Evolutionary conservation across 352 stramenopile genomes (phyloP).

Genomic region (Pythium oligandrum): DNA sequence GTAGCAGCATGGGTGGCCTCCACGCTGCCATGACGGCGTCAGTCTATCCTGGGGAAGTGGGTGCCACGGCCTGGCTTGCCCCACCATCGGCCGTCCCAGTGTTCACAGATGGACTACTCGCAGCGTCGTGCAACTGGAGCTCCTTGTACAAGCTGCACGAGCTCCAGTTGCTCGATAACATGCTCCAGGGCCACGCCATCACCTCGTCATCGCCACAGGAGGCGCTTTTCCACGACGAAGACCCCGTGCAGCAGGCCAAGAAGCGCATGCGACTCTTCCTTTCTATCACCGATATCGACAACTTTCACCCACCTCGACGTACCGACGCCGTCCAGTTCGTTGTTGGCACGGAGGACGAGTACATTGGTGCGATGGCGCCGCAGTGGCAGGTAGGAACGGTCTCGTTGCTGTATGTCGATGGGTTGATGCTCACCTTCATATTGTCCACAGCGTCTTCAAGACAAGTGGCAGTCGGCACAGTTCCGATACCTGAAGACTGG

Average conservation of each 20-base stretch:
- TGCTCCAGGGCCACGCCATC: slow-evolving; percentile 31
- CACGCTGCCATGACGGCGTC: slow-evolving; percentile 76
- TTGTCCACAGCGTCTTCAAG: slow-evolving; percentile 32
- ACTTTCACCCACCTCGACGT: slow-evolving; percentile 58
- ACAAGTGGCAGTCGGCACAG: slow-evolving; percentile 49
- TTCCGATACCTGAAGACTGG: slow-evolving; percentile 66
- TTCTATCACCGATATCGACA: slow-evolving; percentile 81
- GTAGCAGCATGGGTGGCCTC: slow-evolving; percentile 72
- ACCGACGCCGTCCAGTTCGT: slow-evolving; percentile 73
- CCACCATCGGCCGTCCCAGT: slow-evolving; percentile 64
- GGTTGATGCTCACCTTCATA: not conserved
- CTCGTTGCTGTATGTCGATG: slow-evolving; percentile 1
- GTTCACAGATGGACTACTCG: slow-evolving; percentile 71
- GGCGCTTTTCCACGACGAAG: slow-evolving; percentile 25
- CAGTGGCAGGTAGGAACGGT: slow-evolving; percentile 32
- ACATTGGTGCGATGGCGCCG: slow-evolving; percentile 54
- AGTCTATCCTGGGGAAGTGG: slow-evolving; percentile 61
- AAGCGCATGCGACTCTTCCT: slow-evolving; percentile 74
- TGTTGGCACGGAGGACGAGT: slow-evolving; percentile 72
- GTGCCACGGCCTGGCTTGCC: slow-evolving; percentile 61
- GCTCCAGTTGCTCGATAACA: slow-evolving; percentile 62
- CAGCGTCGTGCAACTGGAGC: slow-evolving; percentile 71
- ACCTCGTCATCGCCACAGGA: slow-evolving; percentile 12
- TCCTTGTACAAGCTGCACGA: slow-evolving; percentile 69
- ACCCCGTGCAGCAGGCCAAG: slow-evolving; percentile 65